phyloP scores from a whole-genome alignment of 1,139 yeast species.

The Martiniozyma asiatica region DNA sequence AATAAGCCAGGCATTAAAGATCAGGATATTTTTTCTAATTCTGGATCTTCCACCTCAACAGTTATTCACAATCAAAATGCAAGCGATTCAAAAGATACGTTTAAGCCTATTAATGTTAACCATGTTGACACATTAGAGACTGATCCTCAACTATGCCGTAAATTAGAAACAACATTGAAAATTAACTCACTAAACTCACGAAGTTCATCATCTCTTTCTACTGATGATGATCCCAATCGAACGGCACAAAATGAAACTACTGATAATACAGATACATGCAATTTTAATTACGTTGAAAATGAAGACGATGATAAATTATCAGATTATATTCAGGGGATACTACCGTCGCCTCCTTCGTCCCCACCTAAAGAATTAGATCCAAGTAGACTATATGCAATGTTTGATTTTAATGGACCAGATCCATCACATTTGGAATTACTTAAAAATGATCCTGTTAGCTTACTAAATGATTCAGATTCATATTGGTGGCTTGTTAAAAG shows the following conservation, averaged over 20 bases:
- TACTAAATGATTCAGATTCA: conserved; percentile 79
- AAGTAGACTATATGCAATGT: conserved; percentile 71
- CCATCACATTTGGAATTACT: conserved; percentile 79
- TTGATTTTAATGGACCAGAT: conserved; percentile 84
- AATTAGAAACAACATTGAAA: conserved; percentile 6
- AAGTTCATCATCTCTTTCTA: conserved; percentile 3
- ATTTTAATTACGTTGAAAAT: neutral
- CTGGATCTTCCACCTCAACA: conserved; percentile 20
- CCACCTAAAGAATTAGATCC: conserved; percentile 83
- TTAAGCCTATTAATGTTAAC: conserved; percentile 1
- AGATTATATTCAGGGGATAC: conserved; percentile 20
- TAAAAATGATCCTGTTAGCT: conserved; percentile 72
- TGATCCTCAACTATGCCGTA: conserved; percentile 9
- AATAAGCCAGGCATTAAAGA: conserved; percentile 3
- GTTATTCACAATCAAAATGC: conserved; percentile 13
- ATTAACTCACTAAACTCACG: conserved; percentile 1
- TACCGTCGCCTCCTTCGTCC: conserved; percentile 62
- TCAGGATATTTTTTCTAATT: conserved; percentile 8
- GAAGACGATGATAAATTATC: conserved; percentile 10
- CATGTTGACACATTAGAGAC: conserved; percentile 12
- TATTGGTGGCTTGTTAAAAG: conserved; percentile 95
- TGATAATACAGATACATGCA: conserved; percentile 3
- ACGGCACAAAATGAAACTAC: conserved; percentile 6
- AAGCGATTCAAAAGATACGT: conserved; percentile 1
- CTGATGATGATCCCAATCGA: conserved; percentile 17